Base-by-base conservation (phyloP, 2,329 filamentous ascomycete species). In the Ophiostoma sp. region DNA sequence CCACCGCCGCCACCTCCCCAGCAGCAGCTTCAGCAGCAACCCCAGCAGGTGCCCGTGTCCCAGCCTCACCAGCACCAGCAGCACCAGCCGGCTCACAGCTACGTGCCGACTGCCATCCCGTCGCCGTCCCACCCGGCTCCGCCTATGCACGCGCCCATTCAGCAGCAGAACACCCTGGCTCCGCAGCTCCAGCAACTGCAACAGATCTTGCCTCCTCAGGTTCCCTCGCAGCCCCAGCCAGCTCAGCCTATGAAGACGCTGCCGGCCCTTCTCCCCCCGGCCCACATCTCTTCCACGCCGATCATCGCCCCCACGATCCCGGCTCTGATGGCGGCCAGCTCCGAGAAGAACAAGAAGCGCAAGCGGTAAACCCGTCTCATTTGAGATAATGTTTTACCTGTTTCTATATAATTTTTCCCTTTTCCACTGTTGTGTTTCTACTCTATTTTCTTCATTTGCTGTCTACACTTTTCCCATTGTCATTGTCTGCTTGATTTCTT, bases 341-440 rank as follows among this genome's bases (percentile, higher is more conserved):
- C 77, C 12, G 88, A 89, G 78, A 90, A 90, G 80, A 85, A 83
- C 77, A 90, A 89, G 83, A 90, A 90, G 83, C 86, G 88, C 74
- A 90, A 90, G 83, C 84, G 88, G 82, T 90, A 55, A 74, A 52
- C 4, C 39, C 17, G 17, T 48, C 28, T 55, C 9, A 6, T 71
- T 25, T 31, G 36, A 42, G 50, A 7, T n/a, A 19, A 17, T 11
- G 8, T 25, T n/a, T 8, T 45, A 4, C 36, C 22, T 48, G n/a
- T 42, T 61, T 48, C 33, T 64, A 71, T 71, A 39, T 71, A 33
- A 28, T 52, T 22, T 52, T 69, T 22, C 3, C 25, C 11, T 42
- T 36, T 61, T 6, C 25, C 42, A 28, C 25, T 63, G 52, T 50
- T 42, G 50, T 70, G 69, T 70, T 45, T 66, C 36, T 66, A 50